Percentiles rank a stretch among this genome's conserved stretches.
phyloP scores from a whole-genome alignment of 306 rosid genomes.

The Prunus kanzakura region DNA sequence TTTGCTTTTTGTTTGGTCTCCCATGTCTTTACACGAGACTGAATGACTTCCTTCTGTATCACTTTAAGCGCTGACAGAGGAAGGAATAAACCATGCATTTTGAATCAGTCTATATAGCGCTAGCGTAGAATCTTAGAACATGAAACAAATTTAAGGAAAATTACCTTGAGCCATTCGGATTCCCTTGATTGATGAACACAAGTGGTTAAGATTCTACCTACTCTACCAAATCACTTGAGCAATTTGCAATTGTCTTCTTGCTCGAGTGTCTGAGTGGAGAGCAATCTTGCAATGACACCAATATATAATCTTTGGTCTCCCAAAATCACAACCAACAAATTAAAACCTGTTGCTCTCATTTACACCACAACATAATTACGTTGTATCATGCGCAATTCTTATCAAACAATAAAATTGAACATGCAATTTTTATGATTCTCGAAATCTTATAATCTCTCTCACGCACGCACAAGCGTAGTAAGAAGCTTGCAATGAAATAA shows the following conservation, averaged over 20 bases:
- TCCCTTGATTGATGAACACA: background rate
- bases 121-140: background rate
- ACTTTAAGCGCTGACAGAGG: background rate
- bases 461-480: too few species aligned
- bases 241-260: background rate
- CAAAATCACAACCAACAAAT: background rate
- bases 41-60: background rate
- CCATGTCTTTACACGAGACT: background rate
- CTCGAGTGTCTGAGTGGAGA: background rate
- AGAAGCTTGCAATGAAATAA: too few species aligned
- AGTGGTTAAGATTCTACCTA: background rate
- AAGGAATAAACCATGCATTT: background rate
- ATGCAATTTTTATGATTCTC: background rate
- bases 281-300: background rate
- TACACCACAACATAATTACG: background rate
- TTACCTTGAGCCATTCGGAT: background rate
- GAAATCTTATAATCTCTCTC: background rate
- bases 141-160: background rate
- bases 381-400: background rate
- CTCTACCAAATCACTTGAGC: background rate
- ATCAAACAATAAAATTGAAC: background rate
- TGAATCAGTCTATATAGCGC: background rate
- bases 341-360: background rate
- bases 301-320: background rate
- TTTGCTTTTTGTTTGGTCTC: background rate